Evolutionary conservation across 2,329 filamentous ascomycete species (phyloP).

Genomic region (Colletotrichum acutatum): DNA sequence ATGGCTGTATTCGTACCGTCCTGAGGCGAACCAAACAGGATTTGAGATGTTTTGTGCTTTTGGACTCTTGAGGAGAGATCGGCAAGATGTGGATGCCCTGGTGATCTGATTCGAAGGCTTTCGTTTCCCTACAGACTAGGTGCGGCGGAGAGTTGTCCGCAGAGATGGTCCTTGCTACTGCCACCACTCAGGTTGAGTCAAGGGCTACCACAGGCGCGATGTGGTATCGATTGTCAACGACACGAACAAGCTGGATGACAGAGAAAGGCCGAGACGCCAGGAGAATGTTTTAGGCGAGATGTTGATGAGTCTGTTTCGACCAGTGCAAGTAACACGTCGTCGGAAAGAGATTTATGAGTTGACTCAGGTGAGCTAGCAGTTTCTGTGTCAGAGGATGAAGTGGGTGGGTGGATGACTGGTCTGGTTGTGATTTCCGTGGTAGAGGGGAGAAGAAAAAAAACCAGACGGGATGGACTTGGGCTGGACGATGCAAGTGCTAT

Average conservation of each 20-base stretch:
- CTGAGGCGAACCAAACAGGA: conserved; percentile 11
- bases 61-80: conserved; percentile 2
- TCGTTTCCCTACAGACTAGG: neutral
- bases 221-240: neutral
- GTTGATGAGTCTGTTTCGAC: neutral
- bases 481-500: neutral
- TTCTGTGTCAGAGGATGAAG: conserved; percentile 11
- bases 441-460: neutral
- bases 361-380: conserved; percentile 7
- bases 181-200: conserved; percentile 9
- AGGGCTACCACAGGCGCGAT: neutral
- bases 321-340: neutral
- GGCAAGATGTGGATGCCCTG: conserved; percentile 17
- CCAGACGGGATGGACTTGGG: too few species aligned
- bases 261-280: neutral
- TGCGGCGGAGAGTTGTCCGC: conserved; percentile 17
- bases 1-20: neutral
- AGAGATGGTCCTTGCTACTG: neutral
- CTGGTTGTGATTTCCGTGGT: neutral
- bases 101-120: conserved; percentile 11
- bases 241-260: neutral
- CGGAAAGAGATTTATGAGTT: conserved; percentile 11
- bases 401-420: neutral
- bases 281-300: neutral
- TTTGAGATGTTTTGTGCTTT: neutral